Evolutionary conservation across 2,329 filamentous ascomycete species (phyloP), one percentile per base, ranked within the genome.

Genomic region (Diaporthe ampelina): DNA sequence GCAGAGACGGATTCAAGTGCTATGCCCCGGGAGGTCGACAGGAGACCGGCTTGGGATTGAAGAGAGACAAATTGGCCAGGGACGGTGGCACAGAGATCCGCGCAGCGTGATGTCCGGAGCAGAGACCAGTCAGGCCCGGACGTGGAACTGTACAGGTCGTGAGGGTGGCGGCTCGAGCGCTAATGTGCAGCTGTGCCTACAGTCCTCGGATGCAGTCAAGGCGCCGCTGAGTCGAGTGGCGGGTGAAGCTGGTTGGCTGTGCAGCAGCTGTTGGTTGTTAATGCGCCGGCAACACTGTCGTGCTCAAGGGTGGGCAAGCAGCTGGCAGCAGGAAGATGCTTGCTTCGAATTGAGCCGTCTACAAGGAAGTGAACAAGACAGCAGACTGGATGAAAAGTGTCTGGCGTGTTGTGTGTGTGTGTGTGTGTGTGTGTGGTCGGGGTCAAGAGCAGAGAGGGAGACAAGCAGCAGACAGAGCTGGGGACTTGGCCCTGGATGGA

Each of bases 401-500:
- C 57, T 61, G 58, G 58, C 17, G 35, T 61, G 29, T 8, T 56
- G 54, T 56, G 52, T 54, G 29, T 29, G 29, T 29, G 29, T n/a
- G n/a, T n/a, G 29, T 29, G 29, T 29, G 52, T 43, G 40, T 24
- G 57, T 65, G 43, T 50, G 45, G 63, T 67, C 45, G 43, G 63
- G 63, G 48, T 67, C 63, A 26, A 67, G 63, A 52, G 52, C 50
- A 70, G 52, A 58, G 69, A 54, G 69, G 45, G 43, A 50, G 69
- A 54, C 69, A 35, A 59, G 10, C 15, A 45, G 43, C 43, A 45
- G 43, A 13, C 56, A 59, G 43, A 59, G 69, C 57, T 71, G 56
- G 69, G 57, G 57, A 43, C 69, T 72, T 63, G 58, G 69, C 69
- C 58, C 32, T 72, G 69, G 69, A 54, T 35, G 69, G 57, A 72